Conservation (phyloP, 345 rosid species). For the Toxicodendron radicans region DNA sequence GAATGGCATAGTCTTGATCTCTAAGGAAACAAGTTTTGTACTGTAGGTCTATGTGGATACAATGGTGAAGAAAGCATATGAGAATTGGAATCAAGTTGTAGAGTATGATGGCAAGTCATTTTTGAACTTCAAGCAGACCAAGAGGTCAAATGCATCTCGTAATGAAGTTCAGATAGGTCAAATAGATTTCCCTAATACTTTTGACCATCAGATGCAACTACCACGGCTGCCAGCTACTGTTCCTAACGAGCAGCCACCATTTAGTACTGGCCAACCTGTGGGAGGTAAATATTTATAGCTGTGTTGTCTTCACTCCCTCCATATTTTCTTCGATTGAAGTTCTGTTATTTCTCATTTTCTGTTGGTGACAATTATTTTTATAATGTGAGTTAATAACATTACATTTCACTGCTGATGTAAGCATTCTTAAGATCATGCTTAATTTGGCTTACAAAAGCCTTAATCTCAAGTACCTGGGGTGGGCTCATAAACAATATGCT, state of each 20-base stretch:
- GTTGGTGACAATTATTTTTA: neutral
- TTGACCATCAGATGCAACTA: constrained; percentile 57
- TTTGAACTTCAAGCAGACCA: constrained; percentile 62
- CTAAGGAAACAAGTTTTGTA: constrained; percentile 11
- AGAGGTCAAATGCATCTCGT: constrained; percentile 45
- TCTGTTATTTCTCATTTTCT: neutral
- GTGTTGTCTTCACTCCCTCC: neutral
- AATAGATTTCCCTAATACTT: constrained; percentile 41
- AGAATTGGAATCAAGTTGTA: constrained; percentile 77
- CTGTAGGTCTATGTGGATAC: constrained; percentile 83
- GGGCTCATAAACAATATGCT: neutral
- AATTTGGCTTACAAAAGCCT: neutral
- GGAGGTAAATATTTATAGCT: constrained; percentile 48
- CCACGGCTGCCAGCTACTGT: constrained; percentile 48
- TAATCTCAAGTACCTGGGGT: neutral
- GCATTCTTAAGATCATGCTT: neutral
- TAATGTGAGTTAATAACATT: neutral
- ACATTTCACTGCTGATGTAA: neutral
- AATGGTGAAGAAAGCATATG: constrained; percentile 92
- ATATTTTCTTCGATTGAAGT: neutral
- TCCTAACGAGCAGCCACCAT: constrained; percentile 51
- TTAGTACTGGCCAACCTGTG: constrained; percentile 47
- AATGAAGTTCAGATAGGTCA: constrained; percentile 49
- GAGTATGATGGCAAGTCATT: constrained; percentile 93
- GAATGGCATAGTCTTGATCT: constrained; percentile 1